Evolutionary conservation across 2,329 filamentous ascomycete species (phyloP).

Genomic region (Chaetomium strumarium): DNA sequence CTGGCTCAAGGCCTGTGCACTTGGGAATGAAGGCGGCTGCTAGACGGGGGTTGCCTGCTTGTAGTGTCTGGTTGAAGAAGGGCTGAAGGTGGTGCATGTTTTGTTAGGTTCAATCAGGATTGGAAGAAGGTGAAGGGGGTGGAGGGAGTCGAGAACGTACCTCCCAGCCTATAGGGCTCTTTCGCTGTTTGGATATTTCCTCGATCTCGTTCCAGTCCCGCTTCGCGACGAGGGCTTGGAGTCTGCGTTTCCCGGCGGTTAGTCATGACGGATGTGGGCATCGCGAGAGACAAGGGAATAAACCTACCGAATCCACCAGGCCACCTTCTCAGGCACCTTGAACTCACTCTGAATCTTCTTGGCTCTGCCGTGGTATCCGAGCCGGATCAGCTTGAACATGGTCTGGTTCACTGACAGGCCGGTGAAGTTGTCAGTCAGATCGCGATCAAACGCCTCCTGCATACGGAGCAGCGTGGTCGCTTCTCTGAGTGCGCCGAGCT

Average conservation of each 20-base stretch:
- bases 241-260: conserved; percentile 39
- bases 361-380: conserved; percentile 77
- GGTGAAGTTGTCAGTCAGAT: conserved; percentile 69
- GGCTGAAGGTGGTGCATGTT: conserved; percentile 46
- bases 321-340: conserved; percentile 83
- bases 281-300: not conserved
- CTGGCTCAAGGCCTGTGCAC: conserved; percentile 63
- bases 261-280: not conserved
- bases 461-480: conserved; percentile 72
- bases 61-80: conserved; percentile 84
- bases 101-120: not conserved
- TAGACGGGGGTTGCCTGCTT: conserved; percentile 83
- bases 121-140: not conserved
- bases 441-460: conserved; percentile 81
- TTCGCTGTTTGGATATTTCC: conserved; percentile 70
- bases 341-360: conserved; percentile 89
- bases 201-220: conserved; percentile 91
- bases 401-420: conserved; percentile 89
- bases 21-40: conserved; percentile 83
- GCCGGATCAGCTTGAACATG: conserved; percentile 76
- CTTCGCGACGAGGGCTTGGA: conserved; percentile 83
- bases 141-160: conserved; percentile 41
- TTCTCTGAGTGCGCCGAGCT: conserved; percentile 72
- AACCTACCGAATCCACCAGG: conserved; percentile 71
- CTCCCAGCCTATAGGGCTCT: conserved; percentile 95